These are phyloP conservation scores for Boletus sensibilis DNA, from an alignment of 768 basidiomycete species.

Conservation along the genomic window DNA sequence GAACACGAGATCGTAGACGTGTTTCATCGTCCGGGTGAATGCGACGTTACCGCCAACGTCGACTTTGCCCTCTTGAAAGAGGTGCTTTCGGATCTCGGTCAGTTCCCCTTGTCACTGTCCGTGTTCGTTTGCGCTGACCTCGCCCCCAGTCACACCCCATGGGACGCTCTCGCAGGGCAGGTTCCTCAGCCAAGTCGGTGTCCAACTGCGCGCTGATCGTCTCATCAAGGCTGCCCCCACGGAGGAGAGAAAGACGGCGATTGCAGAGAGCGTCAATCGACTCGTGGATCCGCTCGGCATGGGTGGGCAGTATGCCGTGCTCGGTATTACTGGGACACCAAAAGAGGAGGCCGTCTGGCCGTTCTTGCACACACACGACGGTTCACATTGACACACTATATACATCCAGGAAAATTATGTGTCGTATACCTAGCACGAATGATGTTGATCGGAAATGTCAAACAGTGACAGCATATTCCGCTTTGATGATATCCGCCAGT, in stretches of 20 bases:
- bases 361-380: conserved; percentile 18
- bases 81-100: conserved; percentile 66
- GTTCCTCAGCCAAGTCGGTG: conserved; percentile 80
- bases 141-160: conserved; percentile 40
- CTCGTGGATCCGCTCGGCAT: conserved; percentile 81
- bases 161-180: conserved; percentile 73
- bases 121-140: conserved; percentile 5
- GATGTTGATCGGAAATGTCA: background rate
- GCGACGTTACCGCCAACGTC: conserved; percentile 95
- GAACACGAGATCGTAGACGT: conserved; percentile 81
- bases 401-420: background rate
- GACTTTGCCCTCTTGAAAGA: conserved; percentile 90
- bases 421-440: background rate
- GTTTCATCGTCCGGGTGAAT: conserved; percentile 81
- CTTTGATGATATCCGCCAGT: conserved; percentile 35
- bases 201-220: conserved; percentile 61
- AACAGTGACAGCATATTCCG: conserved; percentile 11
- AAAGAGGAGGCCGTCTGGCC: conserved; percentile 30
- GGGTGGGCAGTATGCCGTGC: conserved; percentile 83
- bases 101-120: conserved; percentile 18
- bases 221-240: conserved; percentile 53
- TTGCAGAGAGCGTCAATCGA: conserved; percentile 60
- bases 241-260: conserved; percentile 50
- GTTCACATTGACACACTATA: background rate
- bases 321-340: conserved; percentile 48